Conservation (phyloP, 108 stramenopile genomes). For the Cyclotella baltica region DNA sequence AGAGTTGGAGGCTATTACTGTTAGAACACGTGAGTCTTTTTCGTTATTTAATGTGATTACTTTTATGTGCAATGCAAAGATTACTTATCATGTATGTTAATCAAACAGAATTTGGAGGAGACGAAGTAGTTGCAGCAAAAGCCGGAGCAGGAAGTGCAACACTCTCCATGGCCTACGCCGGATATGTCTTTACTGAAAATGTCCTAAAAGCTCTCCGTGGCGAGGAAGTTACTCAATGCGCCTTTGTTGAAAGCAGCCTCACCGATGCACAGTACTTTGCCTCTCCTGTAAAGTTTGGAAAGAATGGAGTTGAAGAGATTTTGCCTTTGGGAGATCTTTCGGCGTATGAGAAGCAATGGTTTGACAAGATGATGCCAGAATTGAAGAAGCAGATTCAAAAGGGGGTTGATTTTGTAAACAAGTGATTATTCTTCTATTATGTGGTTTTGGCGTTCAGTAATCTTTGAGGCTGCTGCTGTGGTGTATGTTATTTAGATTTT, state of each 20-base stretch:
- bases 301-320: slow-evolving; percentile 95
- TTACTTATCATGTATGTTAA: background rate
- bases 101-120: slow-evolving; percentile 95
- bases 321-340: slow-evolving; percentile 85
- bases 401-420: slow-evolving; percentile 95
- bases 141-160: slow-evolving; percentile 98
- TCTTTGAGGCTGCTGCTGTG: too few species aligned
- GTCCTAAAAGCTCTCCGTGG: slow-evolving; percentile 95
- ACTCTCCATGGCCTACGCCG: slow-evolving; percentile 98
- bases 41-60: slow-evolving; percentile 1
- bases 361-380: slow-evolving; percentile 98
- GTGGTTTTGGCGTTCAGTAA: too few species aligned
- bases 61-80: background rate
- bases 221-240: slow-evolving; percentile 91
- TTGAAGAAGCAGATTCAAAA: slow-evolving; percentile 95
- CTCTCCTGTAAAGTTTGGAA: slow-evolving; percentile 93
- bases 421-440: slow-evolving; percentile 38
- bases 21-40: slow-evolving; percentile 82
- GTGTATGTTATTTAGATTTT: too few species aligned
- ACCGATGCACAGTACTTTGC: slow-evolving; percentile 98
- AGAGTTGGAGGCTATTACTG: slow-evolving; percentile 91
- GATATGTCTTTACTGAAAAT: slow-evolving; percentile 92
- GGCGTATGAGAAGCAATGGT: slow-evolving; percentile 93
- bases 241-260: slow-evolving; percentile 93
- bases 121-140: slow-evolving; percentile 99